Conservation (phyloP, 148 eudicot genomes). For the Rhododendron williamsianum region DNA sequence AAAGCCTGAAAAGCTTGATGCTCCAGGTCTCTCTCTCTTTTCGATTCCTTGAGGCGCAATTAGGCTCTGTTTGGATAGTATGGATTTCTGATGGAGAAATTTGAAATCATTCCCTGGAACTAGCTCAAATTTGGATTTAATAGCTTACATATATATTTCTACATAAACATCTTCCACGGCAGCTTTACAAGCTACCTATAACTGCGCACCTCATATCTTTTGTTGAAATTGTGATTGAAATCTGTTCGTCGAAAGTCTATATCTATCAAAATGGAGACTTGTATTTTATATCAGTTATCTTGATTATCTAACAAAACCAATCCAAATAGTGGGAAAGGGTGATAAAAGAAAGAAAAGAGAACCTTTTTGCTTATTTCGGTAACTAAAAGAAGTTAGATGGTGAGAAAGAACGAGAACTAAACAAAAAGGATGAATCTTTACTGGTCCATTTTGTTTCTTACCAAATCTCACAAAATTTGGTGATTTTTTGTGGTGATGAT, state of each 20-base stretch:
- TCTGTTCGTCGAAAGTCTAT: no score
- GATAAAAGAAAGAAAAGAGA: no score
- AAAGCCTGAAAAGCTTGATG: constrained; percentile 37
- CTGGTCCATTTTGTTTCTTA: no score
- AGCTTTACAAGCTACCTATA: no score
- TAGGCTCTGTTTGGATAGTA: background rate
- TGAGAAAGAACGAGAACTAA: background rate
- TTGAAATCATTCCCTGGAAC: background rate
- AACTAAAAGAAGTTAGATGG: no score
- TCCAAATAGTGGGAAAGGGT: no score
- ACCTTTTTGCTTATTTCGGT: no score
- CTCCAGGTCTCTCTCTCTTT: constrained; percentile 19
- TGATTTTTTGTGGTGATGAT: background rate
- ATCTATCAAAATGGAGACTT: no score
- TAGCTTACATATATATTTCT: background rate
- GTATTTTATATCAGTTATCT: no score
- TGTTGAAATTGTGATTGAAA: no score
- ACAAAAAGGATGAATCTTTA: background rate
- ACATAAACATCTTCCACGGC: background rate
- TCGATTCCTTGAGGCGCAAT: background rate
- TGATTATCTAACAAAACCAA: no score
- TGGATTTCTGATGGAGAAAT: background rate
- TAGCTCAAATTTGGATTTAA: background rate
- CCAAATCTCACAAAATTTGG: background rate
- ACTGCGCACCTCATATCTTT: no score